These are phyloP conservation scores for Tremella fuciformis DNA, from an alignment of 768 basidiomycete genomes.

Conservation along the genomic window DNA sequence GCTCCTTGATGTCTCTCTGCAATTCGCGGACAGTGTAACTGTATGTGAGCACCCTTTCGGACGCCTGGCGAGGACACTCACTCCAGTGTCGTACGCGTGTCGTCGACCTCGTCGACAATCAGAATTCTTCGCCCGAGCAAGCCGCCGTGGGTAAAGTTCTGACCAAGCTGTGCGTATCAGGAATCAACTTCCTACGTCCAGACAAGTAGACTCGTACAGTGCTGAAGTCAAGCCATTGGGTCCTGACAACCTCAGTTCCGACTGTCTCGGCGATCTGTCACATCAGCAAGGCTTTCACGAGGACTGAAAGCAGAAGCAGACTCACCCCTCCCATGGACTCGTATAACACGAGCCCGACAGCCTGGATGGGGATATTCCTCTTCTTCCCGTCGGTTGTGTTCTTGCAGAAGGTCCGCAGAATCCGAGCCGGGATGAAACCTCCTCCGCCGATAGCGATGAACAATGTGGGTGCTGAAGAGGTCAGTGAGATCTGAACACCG, in stretches of 20 bases:
- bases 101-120: slow-evolving; percentile 63
- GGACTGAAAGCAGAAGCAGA: background rate
- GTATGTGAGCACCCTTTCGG: slow-evolving; percentile 7
- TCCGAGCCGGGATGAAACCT: slow-evolving; percentile 93
- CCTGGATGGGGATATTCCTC: slow-evolving; percentile 84
- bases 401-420: slow-evolving; percentile 77
- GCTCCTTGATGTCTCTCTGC: slow-evolving; percentile 68
- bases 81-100: slow-evolving; percentile 71
- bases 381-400: slow-evolving; percentile 57
- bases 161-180: slow-evolving; percentile 49
- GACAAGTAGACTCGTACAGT: slow-evolving; percentile 42
- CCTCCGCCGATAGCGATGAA: slow-evolving; percentile 55
- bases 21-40: slow-evolving; percentile 91
- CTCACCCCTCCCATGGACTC: slow-evolving; percentile 77
- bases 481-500: background rate
- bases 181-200: background rate
- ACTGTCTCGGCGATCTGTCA: slow-evolving; percentile 44
- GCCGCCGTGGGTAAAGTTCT: slow-evolving; percentile 46
- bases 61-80: slow-evolving; percentile 53
- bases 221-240: slow-evolving; percentile 77
- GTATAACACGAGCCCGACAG: slow-evolving; percentile 93
- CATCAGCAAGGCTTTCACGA: background rate
- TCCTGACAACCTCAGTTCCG: slow-evolving; percentile 73
- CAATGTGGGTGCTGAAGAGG: slow-evolving; percentile 33
- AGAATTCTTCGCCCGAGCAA: slow-evolving; percentile 77